phyloP scores from a whole-genome alignment of 768 basidiomycete species.

The Serendipita vermifera region DNA sequence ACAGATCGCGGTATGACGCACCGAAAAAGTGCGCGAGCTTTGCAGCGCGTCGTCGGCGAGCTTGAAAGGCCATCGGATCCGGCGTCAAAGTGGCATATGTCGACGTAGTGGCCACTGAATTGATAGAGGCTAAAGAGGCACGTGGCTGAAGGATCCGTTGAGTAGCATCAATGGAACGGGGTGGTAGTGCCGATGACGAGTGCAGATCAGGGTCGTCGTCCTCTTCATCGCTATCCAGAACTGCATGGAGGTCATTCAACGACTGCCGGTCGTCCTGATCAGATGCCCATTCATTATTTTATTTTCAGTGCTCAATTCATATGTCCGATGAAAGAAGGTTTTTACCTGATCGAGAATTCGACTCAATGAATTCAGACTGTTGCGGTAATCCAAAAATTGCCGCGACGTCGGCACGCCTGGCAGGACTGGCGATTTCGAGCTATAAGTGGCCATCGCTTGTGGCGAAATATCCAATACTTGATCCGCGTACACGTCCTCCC shows the following conservation, averaged over 20 bases:
- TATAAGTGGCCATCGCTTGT: background rate
- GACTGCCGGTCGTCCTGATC: conserved; percentile 7
- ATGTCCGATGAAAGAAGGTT: background rate
- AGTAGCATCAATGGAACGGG: background rate
- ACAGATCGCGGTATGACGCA: conserved; percentile 67
- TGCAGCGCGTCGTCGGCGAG: conserved; percentile 59
- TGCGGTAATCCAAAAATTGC: conserved; percentile 5
- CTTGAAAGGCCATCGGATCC: conserved; percentile 37
- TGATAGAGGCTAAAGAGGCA: conserved; percentile 1
- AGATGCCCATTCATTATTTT: background rate
- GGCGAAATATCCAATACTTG: conserved; percentile 4
- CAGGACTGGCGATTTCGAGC: conserved; percentile 1
- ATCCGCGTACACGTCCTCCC: background rate
- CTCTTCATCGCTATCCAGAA: conserved; percentile 2
- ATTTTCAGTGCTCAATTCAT: background rate
- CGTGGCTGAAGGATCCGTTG: background rate
- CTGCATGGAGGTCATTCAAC: conserved; percentile 7
- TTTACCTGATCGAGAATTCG: conserved; percentile 9
- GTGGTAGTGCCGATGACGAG: background rate
- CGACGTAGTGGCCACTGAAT: conserved; percentile 9
- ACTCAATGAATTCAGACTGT: conserved; percentile 2
- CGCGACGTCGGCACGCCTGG: conserved; percentile 5
- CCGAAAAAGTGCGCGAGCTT: conserved; percentile 83
- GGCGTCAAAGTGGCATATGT: conserved; percentile 8
- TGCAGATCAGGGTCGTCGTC: background rate